These are phyloP conservation scores for Cystobasidiopsis lactophilus DNA, from an alignment of 768 basidiomycete species.

Conservation along the genomic window DNA sequence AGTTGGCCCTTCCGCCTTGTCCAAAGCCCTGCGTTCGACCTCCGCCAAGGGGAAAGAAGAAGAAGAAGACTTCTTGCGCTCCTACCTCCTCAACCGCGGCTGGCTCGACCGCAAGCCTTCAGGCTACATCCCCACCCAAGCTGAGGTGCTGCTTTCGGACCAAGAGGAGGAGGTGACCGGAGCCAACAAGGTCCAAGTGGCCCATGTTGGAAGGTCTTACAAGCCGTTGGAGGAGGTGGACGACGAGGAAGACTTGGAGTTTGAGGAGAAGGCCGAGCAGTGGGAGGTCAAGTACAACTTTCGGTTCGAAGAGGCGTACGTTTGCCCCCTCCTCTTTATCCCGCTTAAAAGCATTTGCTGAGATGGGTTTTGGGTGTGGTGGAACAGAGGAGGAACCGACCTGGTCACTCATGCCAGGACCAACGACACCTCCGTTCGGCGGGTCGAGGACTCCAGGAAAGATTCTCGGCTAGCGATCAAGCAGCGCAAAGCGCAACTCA, in stretches of 20 bases:
- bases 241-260: conserved; percentile 32
- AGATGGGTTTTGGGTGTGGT: background rate
- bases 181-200: conserved; percentile 26
- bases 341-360: background rate
- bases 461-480: conserved; percentile 59
- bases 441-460: conserved; percentile 58
- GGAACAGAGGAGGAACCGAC: conserved; percentile 37
- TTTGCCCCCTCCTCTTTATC: conserved; percentile 15
- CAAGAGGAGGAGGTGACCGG: background rate
- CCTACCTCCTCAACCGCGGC: conserved; percentile 89
- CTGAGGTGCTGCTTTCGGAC: conserved; percentile 40
- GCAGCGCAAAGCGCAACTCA: conserved; percentile 56
- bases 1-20: conserved; percentile 48
- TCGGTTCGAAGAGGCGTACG: conserved; percentile 86
- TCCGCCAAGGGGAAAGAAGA: conserved; percentile 23
- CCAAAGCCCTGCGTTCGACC: conserved; percentile 23
- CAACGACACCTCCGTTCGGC: conserved; percentile 28
- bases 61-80: conserved; percentile 22
- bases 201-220: conserved; percentile 38
- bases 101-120: conserved; percentile 63
- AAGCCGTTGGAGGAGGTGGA: conserved; percentile 58
- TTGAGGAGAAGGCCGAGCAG: conserved; percentile 66
- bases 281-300: conserved; percentile 97
- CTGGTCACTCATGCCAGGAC: conserved; percentile 59
- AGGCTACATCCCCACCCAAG: conserved; percentile 56